These are phyloP conservation scores for Gonapodya prolifera DNA, from an alignment of 192 early-diverging fungal species.

Conservation along the genomic window DNA sequence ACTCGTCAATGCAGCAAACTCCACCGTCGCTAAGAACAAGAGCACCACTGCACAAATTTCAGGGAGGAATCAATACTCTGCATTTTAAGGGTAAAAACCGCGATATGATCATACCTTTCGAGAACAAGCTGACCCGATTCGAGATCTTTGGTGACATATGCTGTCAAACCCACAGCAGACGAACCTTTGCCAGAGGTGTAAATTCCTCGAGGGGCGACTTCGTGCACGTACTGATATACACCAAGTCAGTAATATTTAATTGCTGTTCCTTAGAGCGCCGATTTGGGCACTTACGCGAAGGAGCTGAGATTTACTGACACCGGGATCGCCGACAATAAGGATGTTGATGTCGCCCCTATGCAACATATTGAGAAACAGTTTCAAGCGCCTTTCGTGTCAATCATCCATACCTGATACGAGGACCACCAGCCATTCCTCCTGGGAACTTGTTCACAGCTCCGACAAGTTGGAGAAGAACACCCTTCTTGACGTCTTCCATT, in stretches of 20 bases:
- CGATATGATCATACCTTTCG: constrained; percentile 74
- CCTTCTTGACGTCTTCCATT: constrained; percentile 97
- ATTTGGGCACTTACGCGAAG: constrained; percentile 34
- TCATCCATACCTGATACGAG: constrained; percentile 14
- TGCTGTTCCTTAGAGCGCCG: too few species aligned
- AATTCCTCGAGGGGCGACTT: constrained; percentile 84
- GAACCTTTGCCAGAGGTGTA: constrained; percentile 97
- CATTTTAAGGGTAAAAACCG: too few species aligned
- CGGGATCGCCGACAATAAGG: constrained; percentile 91
- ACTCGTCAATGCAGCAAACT: constrained; percentile 97
- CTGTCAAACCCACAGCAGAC: constrained; percentile 90
- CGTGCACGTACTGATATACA: constrained; percentile 77
- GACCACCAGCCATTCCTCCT: constrained; percentile 28
- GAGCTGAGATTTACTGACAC: constrained; percentile 90
- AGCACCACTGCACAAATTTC: constrained; percentile 53
- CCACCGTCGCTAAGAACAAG: constrained; percentile 91
- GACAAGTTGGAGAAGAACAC: constrained; percentile 86
- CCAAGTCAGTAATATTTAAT: too few species aligned
- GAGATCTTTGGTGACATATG: constrained; percentile 87
- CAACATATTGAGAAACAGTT: constrained; percentile 16
- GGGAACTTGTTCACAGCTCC: constrained; percentile 85
- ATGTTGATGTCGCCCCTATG: constrained; percentile 84
- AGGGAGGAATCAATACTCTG: too few species aligned
- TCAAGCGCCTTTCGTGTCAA: too few species aligned
- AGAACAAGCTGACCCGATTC: constrained; percentile 90